Conservation (phyloP, 495 filamentous ascomycete species). For the Daldinia grandis region DNA sequence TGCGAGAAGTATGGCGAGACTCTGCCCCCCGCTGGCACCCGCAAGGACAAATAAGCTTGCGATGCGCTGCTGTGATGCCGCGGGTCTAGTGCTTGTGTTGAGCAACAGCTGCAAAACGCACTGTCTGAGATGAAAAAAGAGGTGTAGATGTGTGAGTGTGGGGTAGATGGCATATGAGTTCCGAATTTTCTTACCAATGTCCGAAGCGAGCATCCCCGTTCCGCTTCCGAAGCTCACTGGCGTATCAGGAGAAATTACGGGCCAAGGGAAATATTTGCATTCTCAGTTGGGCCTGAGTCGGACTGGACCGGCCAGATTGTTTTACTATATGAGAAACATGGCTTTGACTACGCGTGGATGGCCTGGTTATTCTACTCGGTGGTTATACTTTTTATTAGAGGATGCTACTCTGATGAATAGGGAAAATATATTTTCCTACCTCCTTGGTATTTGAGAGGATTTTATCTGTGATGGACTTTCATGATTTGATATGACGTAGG, state of each 20-base stretch:
- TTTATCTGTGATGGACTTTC: no score
- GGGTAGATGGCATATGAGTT: not conserved
- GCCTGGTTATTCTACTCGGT: not conserved
- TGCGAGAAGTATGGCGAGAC: slow-evolving; percentile 76
- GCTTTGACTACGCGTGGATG: not conserved
- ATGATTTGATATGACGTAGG: no score
- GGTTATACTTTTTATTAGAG: not conserved
- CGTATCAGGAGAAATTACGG: not conserved
- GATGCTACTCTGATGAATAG: not conserved
- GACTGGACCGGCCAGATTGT: not conserved
- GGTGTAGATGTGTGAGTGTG: not conserved
- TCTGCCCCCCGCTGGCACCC: slow-evolving; percentile 61
- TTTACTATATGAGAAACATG: slow-evolving; percentile 1
- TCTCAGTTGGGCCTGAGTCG: not conserved
- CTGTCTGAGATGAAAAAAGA: not conserved
- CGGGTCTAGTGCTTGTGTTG: not conserved
- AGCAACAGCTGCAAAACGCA: not conserved
- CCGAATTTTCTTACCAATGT: not conserved
- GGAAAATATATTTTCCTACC: not conserved
- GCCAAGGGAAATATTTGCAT: not conserved
- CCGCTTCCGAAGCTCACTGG: not conserved
- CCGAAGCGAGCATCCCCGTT: not conserved
- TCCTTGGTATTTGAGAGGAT: not conserved
- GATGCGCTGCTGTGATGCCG: not conserved
- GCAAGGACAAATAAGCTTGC: slow-evolving; percentile 71